Conservation (phyloP, 352 stramenopile species). For the Phytophthora palmivora region DNA sequence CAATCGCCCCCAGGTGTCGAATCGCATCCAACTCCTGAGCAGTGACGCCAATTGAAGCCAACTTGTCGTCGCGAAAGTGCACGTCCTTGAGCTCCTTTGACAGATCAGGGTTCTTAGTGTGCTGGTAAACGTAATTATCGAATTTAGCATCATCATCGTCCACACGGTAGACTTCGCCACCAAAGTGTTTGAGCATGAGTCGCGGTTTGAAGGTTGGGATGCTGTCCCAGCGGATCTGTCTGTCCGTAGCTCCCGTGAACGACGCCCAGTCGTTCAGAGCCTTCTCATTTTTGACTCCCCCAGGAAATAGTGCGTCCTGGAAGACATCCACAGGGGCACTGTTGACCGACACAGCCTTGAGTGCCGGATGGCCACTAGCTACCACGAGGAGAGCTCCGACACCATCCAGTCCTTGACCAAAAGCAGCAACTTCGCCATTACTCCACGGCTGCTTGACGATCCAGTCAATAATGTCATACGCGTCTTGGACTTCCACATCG, state of each 20-base stretch:
- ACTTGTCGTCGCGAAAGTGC: constrained; percentile 71
- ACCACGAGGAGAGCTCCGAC: constrained; percentile 70
- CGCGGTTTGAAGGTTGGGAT: constrained; percentile 81
- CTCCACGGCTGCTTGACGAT: constrained; percentile 82
- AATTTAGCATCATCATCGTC: constrained; percentile 74
- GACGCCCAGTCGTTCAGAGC: constrained; percentile 65
- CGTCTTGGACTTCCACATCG: constrained; percentile 75
- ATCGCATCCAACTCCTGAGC: constrained; percentile 60
- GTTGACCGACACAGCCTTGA: constrained; percentile 81
- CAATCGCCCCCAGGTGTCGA: constrained; percentile 66
- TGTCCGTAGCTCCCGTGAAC: constrained; percentile 81
- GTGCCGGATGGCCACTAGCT: constrained; percentile 62
- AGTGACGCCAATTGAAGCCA: constrained; percentile 50
- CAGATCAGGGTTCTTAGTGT: constrained; percentile 69
- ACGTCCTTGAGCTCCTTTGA: constrained; percentile 54
- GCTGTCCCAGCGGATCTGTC: constrained; percentile 73
- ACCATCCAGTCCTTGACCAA: constrained; percentile 80
- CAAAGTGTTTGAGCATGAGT: constrained; percentile 89
- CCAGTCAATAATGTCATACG: constrained; percentile 83
- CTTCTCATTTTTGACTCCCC: constrained; percentile 81
- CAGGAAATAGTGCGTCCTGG: constrained; percentile 74
- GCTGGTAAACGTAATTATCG: constrained; percentile 66
- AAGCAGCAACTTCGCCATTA: constrained; percentile 74
- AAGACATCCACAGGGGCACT: constrained; percentile 77
- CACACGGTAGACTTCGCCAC: constrained; percentile 83